A percentile compares a stretch with the other conserved stretches of the same genome.
phyloP scores from a whole-genome alignment of 2,329 filamentous ascomycete species.

The Dactylellina cionopaga region DNA sequence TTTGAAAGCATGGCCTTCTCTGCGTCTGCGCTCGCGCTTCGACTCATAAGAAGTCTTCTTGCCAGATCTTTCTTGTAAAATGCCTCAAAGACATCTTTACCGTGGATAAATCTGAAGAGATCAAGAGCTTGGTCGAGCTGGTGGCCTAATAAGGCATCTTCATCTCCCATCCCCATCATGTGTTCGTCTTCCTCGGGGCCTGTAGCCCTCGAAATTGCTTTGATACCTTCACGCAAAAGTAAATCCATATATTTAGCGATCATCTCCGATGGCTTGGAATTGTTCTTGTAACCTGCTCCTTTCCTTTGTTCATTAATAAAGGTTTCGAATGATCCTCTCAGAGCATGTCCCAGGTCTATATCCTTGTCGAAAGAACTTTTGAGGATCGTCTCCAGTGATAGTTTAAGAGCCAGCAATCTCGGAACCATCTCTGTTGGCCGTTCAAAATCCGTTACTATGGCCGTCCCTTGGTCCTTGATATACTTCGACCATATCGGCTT shows the following conservation, averaged over 20 bases:
- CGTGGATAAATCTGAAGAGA: constrained; percentile 94
- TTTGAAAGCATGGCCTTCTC: constrained; percentile 95
- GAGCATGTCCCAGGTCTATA: constrained; percentile 77
- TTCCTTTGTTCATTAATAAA: constrained; percentile 92
- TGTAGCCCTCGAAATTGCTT: constrained; percentile 72
- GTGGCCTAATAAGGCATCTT: constrained; percentile 89
- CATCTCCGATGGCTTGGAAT: constrained; percentile 97
- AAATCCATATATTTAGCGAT: constrained; percentile 96
- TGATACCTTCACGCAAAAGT: constrained; percentile 85
- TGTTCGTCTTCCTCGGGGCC: constrained; percentile 68
- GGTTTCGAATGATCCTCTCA: constrained; percentile 84
- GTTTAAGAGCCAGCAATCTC: constrained; percentile 81
- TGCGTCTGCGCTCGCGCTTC: constrained; percentile 92
- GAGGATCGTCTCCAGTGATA: constrained; percentile 79
- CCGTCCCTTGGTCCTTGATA: constrained; percentile 77
- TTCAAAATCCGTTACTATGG: constrained; percentile 81
- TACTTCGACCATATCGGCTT: constrained; percentile 80
- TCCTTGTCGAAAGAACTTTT: constrained; percentile 79
- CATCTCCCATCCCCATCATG: constrained; percentile 77
- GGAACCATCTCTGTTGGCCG: constrained; percentile 86
- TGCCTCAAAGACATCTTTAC: constrained; percentile 96
- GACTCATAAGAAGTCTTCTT: constrained; percentile 84
- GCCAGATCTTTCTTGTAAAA: constrained; percentile 99
- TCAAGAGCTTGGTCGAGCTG: constrained; percentile 93
- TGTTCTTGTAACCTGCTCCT: constrained; percentile 79